Percentiles rank a stretch among this genome's conserved stretches.
phyloP scores from a whole-genome alignment of 441 rosid species.

The Populus trichocarpa region DNA sequence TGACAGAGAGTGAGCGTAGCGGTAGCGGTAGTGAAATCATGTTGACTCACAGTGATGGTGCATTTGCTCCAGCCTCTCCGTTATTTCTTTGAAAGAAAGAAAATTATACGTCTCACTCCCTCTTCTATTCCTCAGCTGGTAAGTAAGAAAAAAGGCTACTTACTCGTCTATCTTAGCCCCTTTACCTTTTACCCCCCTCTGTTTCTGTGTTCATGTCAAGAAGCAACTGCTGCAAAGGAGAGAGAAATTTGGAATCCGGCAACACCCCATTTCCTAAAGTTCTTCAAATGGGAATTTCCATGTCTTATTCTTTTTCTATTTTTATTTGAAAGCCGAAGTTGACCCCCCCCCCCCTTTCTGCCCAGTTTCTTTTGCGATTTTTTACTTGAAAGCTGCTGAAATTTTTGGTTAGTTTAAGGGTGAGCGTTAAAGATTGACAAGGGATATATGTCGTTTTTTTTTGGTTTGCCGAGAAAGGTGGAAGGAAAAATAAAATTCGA shows the following conservation, averaged over 20 bases:
- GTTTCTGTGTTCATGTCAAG: constrained; percentile 13
- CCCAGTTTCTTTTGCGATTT: not conserved
- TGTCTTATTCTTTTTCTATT: not conserved
- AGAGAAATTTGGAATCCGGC: constrained; percentile 15
- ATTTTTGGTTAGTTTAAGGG: constrained; percentile 18
- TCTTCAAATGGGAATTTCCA: not conserved
- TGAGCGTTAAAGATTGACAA: not conserved
- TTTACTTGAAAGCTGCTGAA: not conserved
- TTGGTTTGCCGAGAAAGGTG: not conserved
- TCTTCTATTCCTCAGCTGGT: constrained; percentile 26
- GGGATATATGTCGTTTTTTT: not conserved
- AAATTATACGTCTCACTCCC: constrained; percentile 8
- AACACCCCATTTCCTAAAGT: constrained; percentile 6
- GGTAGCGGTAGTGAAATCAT: constrained; percentile 38
- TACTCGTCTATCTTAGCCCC: not conserved
- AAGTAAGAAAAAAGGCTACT: constrained; percentile 11
- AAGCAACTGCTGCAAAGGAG: constrained; percentile 12
- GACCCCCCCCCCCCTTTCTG: no score
- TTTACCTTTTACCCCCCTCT: not conserved
- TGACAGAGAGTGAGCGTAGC: not conserved
- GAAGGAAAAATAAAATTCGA: not conserved
- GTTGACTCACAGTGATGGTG: constrained; percentile 39
- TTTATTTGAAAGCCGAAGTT: not conserved
- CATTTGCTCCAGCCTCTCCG: constrained; percentile 32
- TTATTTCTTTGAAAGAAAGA: not conserved